Percentiles rank a stretch among this genome's conserved stretches.
Evolutionary conservation across 2,329 filamentous ascomycete species (phyloP).

Genomic region (Pseudopithomyces chartarum): DNA sequence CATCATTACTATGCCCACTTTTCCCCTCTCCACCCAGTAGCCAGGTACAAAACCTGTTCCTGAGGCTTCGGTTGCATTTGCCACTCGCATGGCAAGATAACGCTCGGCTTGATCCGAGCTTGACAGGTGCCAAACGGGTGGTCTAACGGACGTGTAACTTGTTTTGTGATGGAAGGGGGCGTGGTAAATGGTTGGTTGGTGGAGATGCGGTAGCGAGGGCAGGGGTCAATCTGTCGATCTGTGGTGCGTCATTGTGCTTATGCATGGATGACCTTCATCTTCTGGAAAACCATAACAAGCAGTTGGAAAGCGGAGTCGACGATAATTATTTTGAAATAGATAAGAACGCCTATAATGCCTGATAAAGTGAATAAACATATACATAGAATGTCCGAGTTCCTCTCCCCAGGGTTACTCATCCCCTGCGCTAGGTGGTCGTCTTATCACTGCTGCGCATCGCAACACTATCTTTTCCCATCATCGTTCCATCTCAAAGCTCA

Average conservation of each 20-base stretch:
- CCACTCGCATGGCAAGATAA: constrained; percentile 8
- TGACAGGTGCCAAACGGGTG: background rate
- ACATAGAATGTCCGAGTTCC: too few relatives aligned
- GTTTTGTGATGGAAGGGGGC: constrained; percentile 13
- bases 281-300: too few relatives aligned
- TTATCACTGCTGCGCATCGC: too few relatives aligned
- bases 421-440: too few relatives aligned
- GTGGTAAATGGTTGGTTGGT: constrained; percentile 9
- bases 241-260: constrained; percentile 11
- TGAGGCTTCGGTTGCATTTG: constrained; percentile 7
- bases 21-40: constrained; percentile 1
- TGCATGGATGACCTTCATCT: too few relatives aligned
- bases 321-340: too few relatives aligned
- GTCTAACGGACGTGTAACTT: constrained; percentile 13
- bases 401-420: too few relatives aligned
- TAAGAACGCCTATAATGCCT: too few relatives aligned
- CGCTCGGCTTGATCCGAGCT: constrained; percentile 3
- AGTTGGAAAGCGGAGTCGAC: too few relatives aligned
- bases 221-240: constrained; percentile 13
- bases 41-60: constrained; percentile 27
- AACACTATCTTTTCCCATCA: background rate
- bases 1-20: background rate
- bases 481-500: background rate
- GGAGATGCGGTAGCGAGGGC: constrained; percentile 6
- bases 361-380: too few relatives aligned